A percentile compares a stretch with the other conserved stretches of the same genome.
These are phyloP conservation scores for Eucalyptus melliodora DNA, from an alignment of 345 rosid genomes.

Conservation along the genomic window DNA sequence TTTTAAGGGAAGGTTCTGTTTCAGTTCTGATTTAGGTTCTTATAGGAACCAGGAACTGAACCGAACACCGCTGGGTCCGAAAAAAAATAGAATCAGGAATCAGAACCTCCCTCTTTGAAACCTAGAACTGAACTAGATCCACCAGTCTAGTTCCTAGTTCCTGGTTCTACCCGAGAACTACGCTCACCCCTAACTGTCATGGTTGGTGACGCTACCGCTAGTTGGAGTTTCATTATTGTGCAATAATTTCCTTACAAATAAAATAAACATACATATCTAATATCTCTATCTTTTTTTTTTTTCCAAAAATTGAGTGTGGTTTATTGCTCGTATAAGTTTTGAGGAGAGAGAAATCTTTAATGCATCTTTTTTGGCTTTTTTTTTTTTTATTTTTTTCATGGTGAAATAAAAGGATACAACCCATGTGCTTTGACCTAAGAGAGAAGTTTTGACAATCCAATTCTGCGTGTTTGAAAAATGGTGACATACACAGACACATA, in stretches of 20 bases:
- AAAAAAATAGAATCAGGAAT: too few relatives aligned
- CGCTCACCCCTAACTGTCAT: neutral
- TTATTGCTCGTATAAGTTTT: neutral
- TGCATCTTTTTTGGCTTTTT: neutral
- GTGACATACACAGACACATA: neutral
- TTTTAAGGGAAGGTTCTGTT: too few relatives aligned
- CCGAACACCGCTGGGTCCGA: accelerated
- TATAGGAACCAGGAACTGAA: too few relatives aligned
- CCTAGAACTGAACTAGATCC: accelerated
- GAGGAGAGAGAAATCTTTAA: neutral
- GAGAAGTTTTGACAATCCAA: neutral
- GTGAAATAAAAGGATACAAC: neutral
- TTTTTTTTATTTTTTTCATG: neutral
- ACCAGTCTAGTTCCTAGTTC: too few relatives aligned
- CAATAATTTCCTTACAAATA: neutral
- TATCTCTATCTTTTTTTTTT: neutral
- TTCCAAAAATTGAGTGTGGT: neutral
- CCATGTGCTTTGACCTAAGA: neutral
- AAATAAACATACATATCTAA: neutral
- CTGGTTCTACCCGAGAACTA: accelerated
- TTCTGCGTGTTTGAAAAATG: neutral
- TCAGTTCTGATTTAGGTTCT: too few relatives aligned
- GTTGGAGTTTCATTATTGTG: neutral
- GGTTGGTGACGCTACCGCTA: neutral
- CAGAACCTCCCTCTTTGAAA: too few relatives aligned